Conservation (phyloP, 345 rosid genomes). For the Populus davidiana region DNA sequence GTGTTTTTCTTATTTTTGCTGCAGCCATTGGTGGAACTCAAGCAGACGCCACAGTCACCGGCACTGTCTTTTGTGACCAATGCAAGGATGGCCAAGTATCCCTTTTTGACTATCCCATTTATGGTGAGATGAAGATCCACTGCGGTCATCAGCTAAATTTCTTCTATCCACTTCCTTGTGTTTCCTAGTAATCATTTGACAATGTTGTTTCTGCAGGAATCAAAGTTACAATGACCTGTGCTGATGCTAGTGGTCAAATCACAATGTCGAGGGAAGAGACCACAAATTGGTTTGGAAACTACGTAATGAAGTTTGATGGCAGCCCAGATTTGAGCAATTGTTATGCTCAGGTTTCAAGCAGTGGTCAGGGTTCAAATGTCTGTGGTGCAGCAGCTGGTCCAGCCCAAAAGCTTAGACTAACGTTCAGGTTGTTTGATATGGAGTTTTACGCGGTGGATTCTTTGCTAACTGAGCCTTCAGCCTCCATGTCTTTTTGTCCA, state of each 20-base stretch:
- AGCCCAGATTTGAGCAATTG: conserved; percentile 72
- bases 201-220: conserved; percentile 42
- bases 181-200: not conserved
- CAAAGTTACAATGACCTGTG: conserved; percentile 55
- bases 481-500: conserved; percentile 65
- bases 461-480: conserved; percentile 66
- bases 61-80: conserved; percentile 82
- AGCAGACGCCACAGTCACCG: conserved; percentile 62
- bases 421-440: conserved; percentile 52
- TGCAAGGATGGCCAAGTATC: conserved; percentile 82
- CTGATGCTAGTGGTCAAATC: conserved; percentile 51
- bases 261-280: conserved; percentile 69
- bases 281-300: conserved; percentile 66
- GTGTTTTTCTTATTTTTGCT: conserved; percentile 43
- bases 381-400: conserved; percentile 64
- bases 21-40: conserved; percentile 43
- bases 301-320: conserved; percentile 68
- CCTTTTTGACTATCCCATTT: conserved; percentile 70
- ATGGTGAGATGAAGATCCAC: conserved; percentile 33
- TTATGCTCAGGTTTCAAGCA: conserved; percentile 55
- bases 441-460: conserved; percentile 53
- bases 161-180: not conserved
- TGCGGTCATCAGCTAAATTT: no score
- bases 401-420: conserved; percentile 48
- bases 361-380: conserved; percentile 36